phyloP scores from a whole-genome alignment of 1,139 yeast genomes.

The Yamadazyma atlantica region DNA sequence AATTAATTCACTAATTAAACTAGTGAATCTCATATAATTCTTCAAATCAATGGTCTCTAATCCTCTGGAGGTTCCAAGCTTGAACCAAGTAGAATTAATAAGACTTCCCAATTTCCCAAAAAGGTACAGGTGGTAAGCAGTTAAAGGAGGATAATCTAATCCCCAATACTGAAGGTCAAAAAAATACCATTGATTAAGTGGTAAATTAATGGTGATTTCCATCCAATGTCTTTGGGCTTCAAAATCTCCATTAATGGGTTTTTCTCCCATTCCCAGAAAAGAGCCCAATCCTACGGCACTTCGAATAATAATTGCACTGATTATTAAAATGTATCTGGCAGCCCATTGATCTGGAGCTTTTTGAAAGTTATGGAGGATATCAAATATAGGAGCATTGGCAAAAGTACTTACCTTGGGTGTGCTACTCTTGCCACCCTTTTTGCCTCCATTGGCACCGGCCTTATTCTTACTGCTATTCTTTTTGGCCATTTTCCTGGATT shows the following conservation, averaged over 20 bases:
- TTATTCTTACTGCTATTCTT: not conserved
- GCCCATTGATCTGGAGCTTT: conserved; percentile 87
- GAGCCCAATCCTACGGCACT: conserved; percentile 89
- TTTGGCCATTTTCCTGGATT: not conserved
- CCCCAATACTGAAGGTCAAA: conserved; percentile 95
- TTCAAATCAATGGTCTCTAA: conserved; percentile 64
- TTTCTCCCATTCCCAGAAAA: conserved; percentile 66
- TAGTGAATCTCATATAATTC: conserved; percentile 82
- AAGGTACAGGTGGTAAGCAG: conserved; percentile 88
- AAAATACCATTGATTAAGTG: conserved; percentile 79
- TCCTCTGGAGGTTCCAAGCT: conserved; percentile 70
- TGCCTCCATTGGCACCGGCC: not conserved
- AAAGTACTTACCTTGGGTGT: conserved; percentile 18
- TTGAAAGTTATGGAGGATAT: conserved; percentile 40
- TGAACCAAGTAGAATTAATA: conserved; percentile 74
- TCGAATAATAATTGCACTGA: conserved; percentile 73
- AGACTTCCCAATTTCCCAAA: conserved; percentile 71
- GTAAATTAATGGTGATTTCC: conserved; percentile 80
- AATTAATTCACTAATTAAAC: conserved; percentile 69
- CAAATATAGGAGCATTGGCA: conserved; percentile 37
- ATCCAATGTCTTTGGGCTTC: conserved; percentile 99
- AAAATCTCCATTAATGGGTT: conserved; percentile 91
- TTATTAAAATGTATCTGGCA: conserved; percentile 72
- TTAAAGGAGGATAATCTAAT: conserved; percentile 93
- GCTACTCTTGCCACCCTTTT: not conserved